Evolutionary conservation across 805 yeast species (phyloP), one percentile per base, ranked within the genome.

Genomic region (Candida ipomoeae): DNA sequence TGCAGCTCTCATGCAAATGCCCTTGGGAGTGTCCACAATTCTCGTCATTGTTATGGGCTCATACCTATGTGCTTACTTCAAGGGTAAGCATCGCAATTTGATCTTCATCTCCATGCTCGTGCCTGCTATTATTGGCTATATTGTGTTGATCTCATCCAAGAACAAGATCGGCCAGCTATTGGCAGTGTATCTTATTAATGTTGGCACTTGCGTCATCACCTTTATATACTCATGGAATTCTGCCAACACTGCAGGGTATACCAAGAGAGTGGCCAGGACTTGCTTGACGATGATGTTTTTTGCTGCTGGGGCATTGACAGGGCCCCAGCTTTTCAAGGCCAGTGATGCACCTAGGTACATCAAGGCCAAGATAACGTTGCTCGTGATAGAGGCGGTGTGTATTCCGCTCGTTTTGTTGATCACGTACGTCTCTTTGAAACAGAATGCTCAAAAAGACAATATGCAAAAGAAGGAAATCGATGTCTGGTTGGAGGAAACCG

Each of bases 211-310:
- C 66, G 71, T 80, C 48, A 81, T 80, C 48, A 79, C 85, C 1
- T 70, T 82, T 48, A 69, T 82, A 31, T 82, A 81, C 58, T 76
- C 82, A 5, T 82, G 86, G 87, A 80, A 80, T 53, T 74, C 79
- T 49, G 76, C 83, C 42, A 68, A 67, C 41, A 62, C 64, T 29
- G 67, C 68, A 8, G 72, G 72, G 5, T 60, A 58, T 46, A 65
- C 62, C 29, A 62, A 62, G 42, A 56, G 57, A 35, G 51, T 57
- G 8, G 48, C 56, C 10, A 53, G 62, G 32, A 56, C 55, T 33
- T 60, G 64, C 31, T 43, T 59, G 42, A 58, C 57, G 13, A 48
- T 60, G 57, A 46, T 61, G 20, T 57, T 55, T 17, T 57, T 49
- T 38, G 56, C 62, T 17, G 57, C 57, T 5, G 69, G 69, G 14